phyloP scores from a whole-genome alignment of 2,329 filamentous ascomycete genomes.

The Colletotrichum siamense region DNA sequence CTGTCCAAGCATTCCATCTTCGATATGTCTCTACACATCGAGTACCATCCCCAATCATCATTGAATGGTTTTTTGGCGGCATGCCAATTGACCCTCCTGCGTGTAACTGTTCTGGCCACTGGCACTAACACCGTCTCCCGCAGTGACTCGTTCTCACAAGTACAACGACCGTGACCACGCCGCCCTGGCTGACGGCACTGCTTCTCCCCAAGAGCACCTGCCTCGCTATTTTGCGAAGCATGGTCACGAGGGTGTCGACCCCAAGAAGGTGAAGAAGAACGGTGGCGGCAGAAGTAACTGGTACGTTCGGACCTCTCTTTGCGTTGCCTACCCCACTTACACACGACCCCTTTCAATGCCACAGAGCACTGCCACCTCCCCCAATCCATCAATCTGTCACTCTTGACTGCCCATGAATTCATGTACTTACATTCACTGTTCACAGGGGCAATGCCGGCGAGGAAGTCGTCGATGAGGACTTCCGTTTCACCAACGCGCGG shows the following conservation, averaged over 20 bases:
- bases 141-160: constrained; percentile 99
- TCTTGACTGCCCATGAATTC: not conserved
- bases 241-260: constrained; percentile 80
- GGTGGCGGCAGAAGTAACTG: constrained; percentile 93
- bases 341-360: not conserved
- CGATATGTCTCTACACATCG: not conserved
- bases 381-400: not conserved
- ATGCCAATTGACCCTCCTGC: not conserved
- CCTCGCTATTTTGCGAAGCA: constrained; percentile 94
- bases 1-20: not conserved
- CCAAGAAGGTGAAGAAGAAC: constrained; percentile 96
- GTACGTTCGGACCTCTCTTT: constrained; percentile 58
- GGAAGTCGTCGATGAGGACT: constrained; percentile 82
- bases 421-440: constrained; percentile 8
- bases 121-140: constrained; percentile 13
- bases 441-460: constrained; percentile 82
- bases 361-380: not conserved
- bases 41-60: not conserved
- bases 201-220: constrained; percentile 72
- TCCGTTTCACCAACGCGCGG: constrained; percentile 83
- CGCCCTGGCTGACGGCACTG: constrained; percentile 76
- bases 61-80: not conserved
- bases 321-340: constrained; percentile 17
- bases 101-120: not conserved
- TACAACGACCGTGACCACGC: constrained; percentile 91